Evolutionary conservation across 257 asterid species (phyloP).

Genomic region (Pogostemon cablin): DNA sequence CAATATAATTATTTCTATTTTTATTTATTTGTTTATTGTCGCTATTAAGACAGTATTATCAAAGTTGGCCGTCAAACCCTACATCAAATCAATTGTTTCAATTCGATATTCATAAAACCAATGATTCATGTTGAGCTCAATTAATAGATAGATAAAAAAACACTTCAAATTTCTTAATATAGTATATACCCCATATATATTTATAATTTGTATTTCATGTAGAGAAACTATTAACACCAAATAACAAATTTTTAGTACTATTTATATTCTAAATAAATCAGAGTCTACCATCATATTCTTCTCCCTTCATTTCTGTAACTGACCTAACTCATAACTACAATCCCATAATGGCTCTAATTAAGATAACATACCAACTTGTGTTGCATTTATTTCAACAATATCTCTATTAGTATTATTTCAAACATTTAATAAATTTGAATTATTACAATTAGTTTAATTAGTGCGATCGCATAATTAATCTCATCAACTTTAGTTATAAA

Average conservation of each 20-base stretch:
- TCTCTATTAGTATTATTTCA: neutral
- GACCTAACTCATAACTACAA: slow-evolving; percentile 4
- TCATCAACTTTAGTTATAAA: too few species aligned
- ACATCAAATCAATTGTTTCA: neutral
- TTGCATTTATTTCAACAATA: slow-evolving; percentile 17
- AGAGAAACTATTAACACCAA: too few species aligned
- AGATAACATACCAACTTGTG: slow-evolving; percentile 1
- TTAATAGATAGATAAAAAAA: too few species aligned
- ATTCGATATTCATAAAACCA: neutral
- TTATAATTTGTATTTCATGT: too few species aligned
- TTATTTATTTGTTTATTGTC: neutral
- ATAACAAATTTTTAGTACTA: neutral
- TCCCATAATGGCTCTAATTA: neutral
- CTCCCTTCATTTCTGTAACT: neutral
- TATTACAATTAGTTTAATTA: too few species aligned
- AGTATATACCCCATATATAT: too few species aligned
- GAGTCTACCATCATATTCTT: neutral
- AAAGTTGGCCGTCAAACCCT: neutral
- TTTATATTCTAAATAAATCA: neutral
- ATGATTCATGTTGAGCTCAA: too few species aligned
- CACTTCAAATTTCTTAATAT: too few species aligned
- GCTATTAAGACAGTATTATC: neutral
- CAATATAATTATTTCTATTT: neutral
- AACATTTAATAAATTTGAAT: neutral
- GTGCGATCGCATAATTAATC: too few species aligned